Conservation (phyloP, 129 eudicot genomes). For the Saussurea involucrata region DNA sequence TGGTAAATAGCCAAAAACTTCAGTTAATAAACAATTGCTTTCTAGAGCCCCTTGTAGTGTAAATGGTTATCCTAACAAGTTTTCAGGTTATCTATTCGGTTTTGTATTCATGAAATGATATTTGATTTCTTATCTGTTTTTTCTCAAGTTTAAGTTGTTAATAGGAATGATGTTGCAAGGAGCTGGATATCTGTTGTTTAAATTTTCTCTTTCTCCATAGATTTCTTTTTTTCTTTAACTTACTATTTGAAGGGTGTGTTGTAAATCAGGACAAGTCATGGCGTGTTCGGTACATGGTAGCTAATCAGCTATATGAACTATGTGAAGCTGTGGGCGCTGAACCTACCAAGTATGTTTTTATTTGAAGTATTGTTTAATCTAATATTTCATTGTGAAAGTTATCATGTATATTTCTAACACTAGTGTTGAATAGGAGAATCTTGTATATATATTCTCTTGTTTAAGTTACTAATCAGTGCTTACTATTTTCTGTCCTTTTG, state of each 20-base stretch:
- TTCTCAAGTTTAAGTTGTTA: background rate
- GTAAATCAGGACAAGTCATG: slow-evolving; percentile 88
- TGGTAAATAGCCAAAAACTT: background rate
- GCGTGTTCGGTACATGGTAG: slow-evolving; percentile 99
- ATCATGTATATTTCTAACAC: background rate
- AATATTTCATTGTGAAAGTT: background rate
- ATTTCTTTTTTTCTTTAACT: slow-evolving; percentile 3
- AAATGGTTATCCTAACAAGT: background rate
- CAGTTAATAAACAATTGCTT: background rate
- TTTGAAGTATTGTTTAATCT: background rate
- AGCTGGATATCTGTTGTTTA: background rate
- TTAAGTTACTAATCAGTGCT: background rate
- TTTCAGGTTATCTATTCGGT: background rate
- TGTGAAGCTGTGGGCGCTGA: slow-evolving; percentile 99
- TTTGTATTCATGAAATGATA: background rate
- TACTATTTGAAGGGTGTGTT: background rate
- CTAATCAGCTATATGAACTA: slow-evolving; percentile 92
- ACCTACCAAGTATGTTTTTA: slow-evolving; percentile 64
- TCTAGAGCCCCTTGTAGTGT: background rate
- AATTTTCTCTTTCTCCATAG: background rate
- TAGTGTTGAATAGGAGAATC: background rate
- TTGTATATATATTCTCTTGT: background rate
- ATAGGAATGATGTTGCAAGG: background rate
- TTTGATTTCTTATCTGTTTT: background rate
- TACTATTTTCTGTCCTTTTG: background rate